Evolutionary conservation across 2,329 filamentous ascomycete species (phyloP), one percentile per base, ranked within the genome.

Genomic region (Epichloe sp.): DNA sequence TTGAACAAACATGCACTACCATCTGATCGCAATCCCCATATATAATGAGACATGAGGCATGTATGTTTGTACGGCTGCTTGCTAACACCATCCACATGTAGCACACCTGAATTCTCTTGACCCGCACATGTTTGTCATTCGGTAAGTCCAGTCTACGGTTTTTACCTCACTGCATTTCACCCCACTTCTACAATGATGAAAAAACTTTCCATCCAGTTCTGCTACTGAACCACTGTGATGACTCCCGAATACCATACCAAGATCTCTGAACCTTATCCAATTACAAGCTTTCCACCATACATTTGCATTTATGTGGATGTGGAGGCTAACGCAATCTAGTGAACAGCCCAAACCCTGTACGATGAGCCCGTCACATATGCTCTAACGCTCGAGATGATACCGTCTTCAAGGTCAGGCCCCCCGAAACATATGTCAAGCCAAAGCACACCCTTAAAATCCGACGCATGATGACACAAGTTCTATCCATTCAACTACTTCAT

Each of bases 401-500:
- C 3, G 23, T 15, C 7, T n/a, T 34, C 43, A 10, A 44, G 43
- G 43, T 44, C 2, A 17, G n/a, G 4, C 10, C 23, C 10, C 10
- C 26, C 7, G 7, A 17, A 44, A 15, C 17, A n/a, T 3, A 31
- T 44, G 43, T n/a, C 2, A 34, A 11, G 19, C 2, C 15, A 17
- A 44, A 31, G 43, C 26, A 34, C 26, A 19, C 15, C 26, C 31
- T 14, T 38, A 19, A 6, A 10, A n/a, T 34, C 10, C 38, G 17
- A 26, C 23, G 52, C 53, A 63, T 69, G 66, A 70, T 71, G 66
- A 70, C 55, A 65, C 65, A 70, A 81, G 82, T 80, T 80, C 58
- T 82, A 85, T 85, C 82, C 82, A 85, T 85, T 85, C 82, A 77
- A 83, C 79, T 76, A 85, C 73, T 66, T 75, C 76, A 73, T 76